These are phyloP conservation scores for Phytomonas francai DNA, from an alignment of 208 protist genomes.

Conservation along the genomic window DNA sequence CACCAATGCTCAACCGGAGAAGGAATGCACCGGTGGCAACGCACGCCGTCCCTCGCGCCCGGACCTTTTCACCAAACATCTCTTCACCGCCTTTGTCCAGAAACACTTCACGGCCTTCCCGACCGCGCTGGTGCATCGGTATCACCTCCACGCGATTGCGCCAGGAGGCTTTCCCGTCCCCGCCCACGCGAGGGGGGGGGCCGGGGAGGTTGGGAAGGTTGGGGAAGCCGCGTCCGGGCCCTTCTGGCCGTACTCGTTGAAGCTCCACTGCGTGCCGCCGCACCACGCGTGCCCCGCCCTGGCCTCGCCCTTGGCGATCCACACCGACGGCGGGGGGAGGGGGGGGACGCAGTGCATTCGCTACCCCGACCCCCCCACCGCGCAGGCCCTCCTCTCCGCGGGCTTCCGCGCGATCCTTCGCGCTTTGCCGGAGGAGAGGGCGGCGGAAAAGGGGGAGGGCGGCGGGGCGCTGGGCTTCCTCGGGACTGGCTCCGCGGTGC, in stretches of 20 bases:
- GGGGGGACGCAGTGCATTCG: constrained; percentile 13
- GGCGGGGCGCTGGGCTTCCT: constrained; percentile 67
- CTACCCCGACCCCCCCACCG: constrained; percentile 33
- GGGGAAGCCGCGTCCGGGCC: neutral
- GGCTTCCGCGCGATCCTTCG: constrained; percentile 14
- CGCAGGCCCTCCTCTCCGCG: constrained; percentile 25
- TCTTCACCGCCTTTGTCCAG: constrained; percentile 52
- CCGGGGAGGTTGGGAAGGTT: neutral
- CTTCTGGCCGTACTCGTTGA: constrained; percentile 53
- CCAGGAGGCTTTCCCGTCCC: constrained; percentile 46
- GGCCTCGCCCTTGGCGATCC: too few relatives aligned
- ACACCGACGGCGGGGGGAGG: neutral
- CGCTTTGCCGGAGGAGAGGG: too few relatives aligned
- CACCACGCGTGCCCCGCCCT: too few relatives aligned
- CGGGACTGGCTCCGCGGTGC: constrained; percentile 81
- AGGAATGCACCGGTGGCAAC: too few relatives aligned
- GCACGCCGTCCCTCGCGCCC: neutral
- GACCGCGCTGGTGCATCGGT: constrained; percentile 72
- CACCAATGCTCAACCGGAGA: too few relatives aligned
- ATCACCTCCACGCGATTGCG: constrained; percentile 65
- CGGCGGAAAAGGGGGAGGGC: neutral
- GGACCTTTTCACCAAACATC: constrained; percentile 25
- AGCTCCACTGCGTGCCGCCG: constrained; percentile 29
- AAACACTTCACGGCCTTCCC: constrained; percentile 64
- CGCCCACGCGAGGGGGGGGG: neutral